phyloP scores from a whole-genome alignment of 192 early-diverging fungal genomes.

The Mortierella alpina region DNA sequence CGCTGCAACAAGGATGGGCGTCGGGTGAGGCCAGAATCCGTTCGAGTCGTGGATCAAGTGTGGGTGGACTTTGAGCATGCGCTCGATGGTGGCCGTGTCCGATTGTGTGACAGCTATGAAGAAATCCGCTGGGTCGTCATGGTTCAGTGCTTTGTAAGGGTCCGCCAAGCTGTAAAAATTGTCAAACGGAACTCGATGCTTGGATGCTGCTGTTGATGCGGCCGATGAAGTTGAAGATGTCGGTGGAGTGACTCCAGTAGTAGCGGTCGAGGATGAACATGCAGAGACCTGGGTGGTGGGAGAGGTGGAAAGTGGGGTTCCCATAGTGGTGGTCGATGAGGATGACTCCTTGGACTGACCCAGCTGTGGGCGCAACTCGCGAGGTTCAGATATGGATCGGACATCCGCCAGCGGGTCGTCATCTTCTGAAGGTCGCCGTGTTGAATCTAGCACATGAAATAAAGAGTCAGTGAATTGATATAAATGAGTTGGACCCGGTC shows the following conservation, averaged over 20 bases:
- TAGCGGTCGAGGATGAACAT: neutral
- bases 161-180: slow-evolving; percentile 46
- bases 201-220: neutral
- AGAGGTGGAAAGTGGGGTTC: slow-evolving; percentile 22
- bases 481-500: neutral
- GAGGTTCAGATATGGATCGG: neutral
- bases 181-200: slow-evolving; percentile 22
- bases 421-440: slow-evolving; percentile 1
- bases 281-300: slow-evolving; percentile 6
- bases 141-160: slow-evolving; percentile 40
- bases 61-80: slow-evolving; percentile 37
- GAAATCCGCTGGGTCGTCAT: slow-evolving; percentile 39
- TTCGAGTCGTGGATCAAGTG: slow-evolving; percentile 40
- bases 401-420: neutral
- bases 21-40: slow-evolving; percentile 50
- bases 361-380: slow-evolving; percentile 9
- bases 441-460: neutral
- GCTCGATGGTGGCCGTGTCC: slow-evolving; percentile 26
- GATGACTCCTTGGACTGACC: slow-evolving; percentile 32
- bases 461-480: neutral
- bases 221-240: too few relatives aligned
- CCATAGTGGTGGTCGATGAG: slow-evolving; percentile 7
- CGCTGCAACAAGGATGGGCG: slow-evolving; percentile 37
- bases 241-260: neutral
- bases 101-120: slow-evolving; percentile 36